Percentiles rank a stretch among this genome's conserved stretches.
Conservation (phyloP, 257 asterid species). For the Rehmannia glutinosa region DNA sequence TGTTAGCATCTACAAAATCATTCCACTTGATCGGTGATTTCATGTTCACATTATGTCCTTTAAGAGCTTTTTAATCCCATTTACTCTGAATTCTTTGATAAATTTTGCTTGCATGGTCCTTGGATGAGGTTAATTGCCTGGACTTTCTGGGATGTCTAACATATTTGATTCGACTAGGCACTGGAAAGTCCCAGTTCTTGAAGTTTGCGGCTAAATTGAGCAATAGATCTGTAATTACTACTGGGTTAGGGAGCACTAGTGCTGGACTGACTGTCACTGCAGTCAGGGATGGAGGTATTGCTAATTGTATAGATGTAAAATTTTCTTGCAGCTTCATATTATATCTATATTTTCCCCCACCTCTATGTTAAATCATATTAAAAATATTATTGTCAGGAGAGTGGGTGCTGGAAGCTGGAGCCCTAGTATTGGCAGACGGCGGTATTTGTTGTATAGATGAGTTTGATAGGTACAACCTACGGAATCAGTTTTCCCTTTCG, state of each 20-base stretch:
- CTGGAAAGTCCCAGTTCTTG: constrained; percentile 97
- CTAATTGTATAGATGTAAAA: constrained; percentile 26
- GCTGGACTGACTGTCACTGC: constrained; percentile 98
- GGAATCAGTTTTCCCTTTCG: not conserved
- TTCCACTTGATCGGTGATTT: constrained; percentile 4
- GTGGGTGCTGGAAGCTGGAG: constrained; percentile 99
- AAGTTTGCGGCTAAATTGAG: constrained; percentile 94
- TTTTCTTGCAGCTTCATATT: constrained; percentile 15
- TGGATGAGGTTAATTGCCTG: not conserved
- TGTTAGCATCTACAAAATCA: not conserved
- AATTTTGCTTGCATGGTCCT: not conserved
- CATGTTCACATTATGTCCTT: not conserved
- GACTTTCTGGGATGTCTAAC: constrained; percentile 11
- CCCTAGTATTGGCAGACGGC: constrained; percentile 94
- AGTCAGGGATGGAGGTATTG: constrained; percentile 94
- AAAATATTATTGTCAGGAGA: constrained; percentile 53
- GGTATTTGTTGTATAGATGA: constrained; percentile 99
- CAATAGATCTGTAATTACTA: constrained; percentile 91
- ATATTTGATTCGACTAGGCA: constrained; percentile 47
- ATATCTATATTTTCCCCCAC: constrained; percentile 1
- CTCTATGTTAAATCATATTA: too few relatives aligned
- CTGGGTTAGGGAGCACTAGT: constrained; percentile 96
- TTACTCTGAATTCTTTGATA: too few relatives aligned
- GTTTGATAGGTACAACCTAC: constrained; percentile 71
- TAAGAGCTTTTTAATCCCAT: not conserved